Base-by-base conservation (phyloP, 2,329 filamentous ascomycete genomes). In the Colletotrichum orchidophilum region DNA sequence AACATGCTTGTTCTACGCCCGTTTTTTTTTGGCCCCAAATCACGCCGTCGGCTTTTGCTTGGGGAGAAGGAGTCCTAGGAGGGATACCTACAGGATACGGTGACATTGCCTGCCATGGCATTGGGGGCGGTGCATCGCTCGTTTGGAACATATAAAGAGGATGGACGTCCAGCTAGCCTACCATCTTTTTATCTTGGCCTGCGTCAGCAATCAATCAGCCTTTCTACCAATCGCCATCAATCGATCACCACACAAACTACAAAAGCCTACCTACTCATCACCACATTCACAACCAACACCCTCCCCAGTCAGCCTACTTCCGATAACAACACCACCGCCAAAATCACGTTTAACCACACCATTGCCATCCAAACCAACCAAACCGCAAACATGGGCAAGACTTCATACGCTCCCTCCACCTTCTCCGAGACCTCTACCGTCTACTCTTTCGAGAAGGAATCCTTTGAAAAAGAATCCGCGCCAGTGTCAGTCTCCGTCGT, bases 371-470 rank as follows among this genome's bases (percentile, higher is more conserved):
- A 18, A n/a, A 55, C 53, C 12, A 52, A 0, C 52, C 63, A 26
- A 13, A 67, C 52, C 42, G 52, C 42, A 15, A 68, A 26, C 26
- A 71, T 71, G 68, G 27, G n/a, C 53, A 70, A 57, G 42, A 31
- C 31, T 18, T 68, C 68, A 18, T 55, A 63, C 50, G 50, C 61
- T 15, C 61, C 61, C 8, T 57, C 61, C 50, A 54, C 61, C 31
- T 68, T 63, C 33, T 71, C 64, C 64, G 64, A 71, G 46, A 59
- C 68, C 31, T 71, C 68, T 9, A 71, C 68, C 53, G 27, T 71
- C 58, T 71, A 53, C 68, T 71, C 68, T 33, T 63, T 68, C 24
- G 68, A 54, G 24, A 71, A 71, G 42, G 58, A 68, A 21, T 35
- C 59, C n/a, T 57, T 68, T 26, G 65, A 63, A 21, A 68, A 68